These are phyloP conservation scores for Craterostigma plantagineum DNA, from an alignment of 257 asterid genomes.

Conservation along the genomic window DNA sequence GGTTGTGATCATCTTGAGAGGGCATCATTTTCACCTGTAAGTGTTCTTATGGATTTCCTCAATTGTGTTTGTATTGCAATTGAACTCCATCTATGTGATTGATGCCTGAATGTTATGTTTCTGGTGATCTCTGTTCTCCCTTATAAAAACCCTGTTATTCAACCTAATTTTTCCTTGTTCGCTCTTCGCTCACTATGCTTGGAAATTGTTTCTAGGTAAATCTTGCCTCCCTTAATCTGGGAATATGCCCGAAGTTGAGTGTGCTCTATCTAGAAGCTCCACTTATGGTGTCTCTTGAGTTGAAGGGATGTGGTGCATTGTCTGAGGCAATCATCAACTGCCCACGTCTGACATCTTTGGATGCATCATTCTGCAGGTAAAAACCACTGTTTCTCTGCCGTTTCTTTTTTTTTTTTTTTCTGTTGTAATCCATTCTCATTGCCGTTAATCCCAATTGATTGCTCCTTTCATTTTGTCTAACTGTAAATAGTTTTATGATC, in stretches of 20 bases:
- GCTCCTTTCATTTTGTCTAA: conserved; percentile 2
- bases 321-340: conserved; percentile 70
- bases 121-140: conserved; percentile 26
- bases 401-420: too few relatives aligned
- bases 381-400: too few relatives aligned
- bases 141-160: too few relatives aligned
- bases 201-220: conserved; percentile 44
- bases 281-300: conserved; percentile 73
- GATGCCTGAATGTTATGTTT: not conserved
- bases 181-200: not conserved
- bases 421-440: too few relatives aligned
- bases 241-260: conserved; percentile 86
- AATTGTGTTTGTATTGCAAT: not conserved
- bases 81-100: not conserved
- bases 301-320: conserved; percentile 92
- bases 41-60: conserved; percentile 10
- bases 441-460: too few relatives aligned
- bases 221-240: conserved; percentile 78
- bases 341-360: conserved; percentile 76
- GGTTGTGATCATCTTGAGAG: conserved; percentile 95
- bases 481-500: conserved; percentile 9
- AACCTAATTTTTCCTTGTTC: too few relatives aligned
- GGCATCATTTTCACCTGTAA: conserved; percentile 83
- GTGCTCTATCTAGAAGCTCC: conserved; percentile 70
- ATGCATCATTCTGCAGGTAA: conserved; percentile 73